These are phyloP conservation scores for Candolleomyces aberdarensis DNA, from an alignment of 768 basidiomycete genomes.

Conservation along the genomic window DNA sequence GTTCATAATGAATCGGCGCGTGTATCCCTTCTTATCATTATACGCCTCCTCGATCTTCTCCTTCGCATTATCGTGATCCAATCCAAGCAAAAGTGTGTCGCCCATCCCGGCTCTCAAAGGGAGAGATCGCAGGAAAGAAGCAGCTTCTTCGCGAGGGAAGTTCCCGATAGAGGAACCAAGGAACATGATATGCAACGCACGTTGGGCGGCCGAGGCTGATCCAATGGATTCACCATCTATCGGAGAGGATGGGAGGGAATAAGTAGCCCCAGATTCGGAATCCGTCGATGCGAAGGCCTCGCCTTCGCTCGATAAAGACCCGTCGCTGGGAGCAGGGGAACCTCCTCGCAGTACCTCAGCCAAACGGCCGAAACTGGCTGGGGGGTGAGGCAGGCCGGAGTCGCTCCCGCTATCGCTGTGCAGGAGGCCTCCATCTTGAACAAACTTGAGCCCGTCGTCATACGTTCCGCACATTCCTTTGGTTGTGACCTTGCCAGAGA, in stretches of 20 bases:
- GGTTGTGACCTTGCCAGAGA: conserved; percentile 71
- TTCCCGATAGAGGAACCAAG: conserved; percentile 92
- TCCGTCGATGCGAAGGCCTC: conserved; percentile 11
- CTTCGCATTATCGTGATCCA: conserved; percentile 79
- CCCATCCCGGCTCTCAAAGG: conserved; percentile 72
- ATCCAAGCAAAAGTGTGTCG: conserved; percentile 86
- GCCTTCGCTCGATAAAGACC: conserved; percentile 12
- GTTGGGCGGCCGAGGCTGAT: conserved; percentile 35
- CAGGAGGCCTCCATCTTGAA: conserved; percentile 59
- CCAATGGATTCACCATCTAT: background rate
- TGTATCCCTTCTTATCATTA: conserved; percentile 75
- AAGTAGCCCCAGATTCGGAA: conserved; percentile 9
- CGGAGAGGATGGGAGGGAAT: background rate
- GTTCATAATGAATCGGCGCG: conserved; percentile 81
- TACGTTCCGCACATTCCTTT: conserved; percentile 92
- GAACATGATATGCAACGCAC: conserved; percentile 75
- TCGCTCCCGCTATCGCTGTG: conserved; percentile 14
- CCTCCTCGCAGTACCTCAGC: conserved; percentile 18
- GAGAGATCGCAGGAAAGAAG: conserved; percentile 70
- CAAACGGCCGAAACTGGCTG: background rate
- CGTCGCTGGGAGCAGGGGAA: conserved; percentile 37
- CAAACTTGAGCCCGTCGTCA: conserved; percentile 81
- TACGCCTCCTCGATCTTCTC: conserved; percentile 81
- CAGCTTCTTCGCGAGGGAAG: conserved; percentile 69
- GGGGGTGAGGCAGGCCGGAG: conserved; percentile 10